A percentile compares a stretch with the other conserved stretches of the same genome.
Conservation (phyloP, 495 filamentous ascomycete genomes). For the Tuber indicum region DNA sequence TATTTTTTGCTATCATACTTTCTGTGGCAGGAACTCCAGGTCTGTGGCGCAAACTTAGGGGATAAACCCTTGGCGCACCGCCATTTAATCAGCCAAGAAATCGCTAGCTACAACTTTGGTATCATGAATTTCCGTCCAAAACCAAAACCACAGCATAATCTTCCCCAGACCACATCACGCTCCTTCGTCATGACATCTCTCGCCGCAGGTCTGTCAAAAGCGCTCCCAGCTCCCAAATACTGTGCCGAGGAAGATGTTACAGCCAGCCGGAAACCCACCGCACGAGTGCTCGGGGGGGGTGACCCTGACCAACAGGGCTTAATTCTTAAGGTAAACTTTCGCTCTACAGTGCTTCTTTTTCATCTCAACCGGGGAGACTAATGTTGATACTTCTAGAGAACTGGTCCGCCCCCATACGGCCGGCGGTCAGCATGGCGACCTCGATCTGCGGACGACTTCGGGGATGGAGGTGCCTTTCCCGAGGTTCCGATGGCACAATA, state of each 20-base stretch:
- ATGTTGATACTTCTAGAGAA: constrained; percentile 50
- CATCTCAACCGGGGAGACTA: background rate
- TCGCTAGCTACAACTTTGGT: background rate
- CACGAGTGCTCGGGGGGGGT: constrained; percentile 68
- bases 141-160: constrained; percentile 10
- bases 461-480: constrained; percentile 92
- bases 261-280: constrained; percentile 50
- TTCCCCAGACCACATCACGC: constrained; percentile 2
- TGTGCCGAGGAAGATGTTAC: constrained; percentile 72
- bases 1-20: background rate
- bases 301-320: constrained; percentile 80
- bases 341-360: background rate
- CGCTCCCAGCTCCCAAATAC: constrained; percentile 85
- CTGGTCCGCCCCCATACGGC: constrained; percentile 79
- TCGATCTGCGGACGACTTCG: constrained; percentile 79
- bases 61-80: background rate
- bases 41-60: background rate
- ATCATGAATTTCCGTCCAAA: background rate
- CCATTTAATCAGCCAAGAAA: background rate
- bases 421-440: constrained; percentile 84
- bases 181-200: constrained; percentile 57
- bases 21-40: too few relatives aligned
- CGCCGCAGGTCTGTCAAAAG: constrained; percentile 68
- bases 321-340: constrained; percentile 61
- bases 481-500: constrained; percentile 94